Base-by-base conservation (phyloP, 2,329 filamentous ascomycete genomes). In the Talaromyces sp. region DNA sequence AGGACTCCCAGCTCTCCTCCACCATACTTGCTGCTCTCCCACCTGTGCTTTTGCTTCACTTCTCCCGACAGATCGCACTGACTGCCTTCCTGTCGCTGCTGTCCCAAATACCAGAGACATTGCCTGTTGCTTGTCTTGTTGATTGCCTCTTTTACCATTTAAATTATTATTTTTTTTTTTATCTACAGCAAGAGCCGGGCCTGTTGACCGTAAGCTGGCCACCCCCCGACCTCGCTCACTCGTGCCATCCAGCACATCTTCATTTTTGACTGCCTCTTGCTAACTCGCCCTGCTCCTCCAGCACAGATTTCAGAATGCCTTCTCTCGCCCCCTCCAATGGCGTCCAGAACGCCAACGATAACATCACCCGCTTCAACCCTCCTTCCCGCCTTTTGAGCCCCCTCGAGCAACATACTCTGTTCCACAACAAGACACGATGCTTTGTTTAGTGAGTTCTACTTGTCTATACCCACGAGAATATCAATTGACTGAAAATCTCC, bases 371-470 rank as follows among this genome's bases (percentile, higher is more conserved):
- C 70, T 99, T 99, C 79, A 86, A 88, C 70, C 91, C 93, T 72
- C 91, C 94, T 69, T 96, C 91, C 82, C 87, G 94, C 74, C 91
- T 92, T 66, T 79, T 95, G 81, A 96, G 90, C 84, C 94, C 94
- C 69, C 87, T 91, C 68, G 84, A 87, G 73, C 53, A 62, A 57
- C 91, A 97, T 80, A 89, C 90, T 64, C 91, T 99, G 74, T 99
- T 97, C 88, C 94, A 94, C 85, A 88, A 92, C 81, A 99, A 97
- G 90, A 97, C 94, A 77, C 86, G 94, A 93, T 97, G 94, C 85
- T 96, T 99, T 77, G 94, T 99, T 80, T 99, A 99, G 85, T 87
- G 79, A 81, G 85, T 79, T 24, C 50, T 52, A 31, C 51, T 12
- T 21, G 50, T 17, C 35, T 46, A 12, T 19, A 11, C n/a, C 38